Evolutionary conservation across 139 green algal species (phyloP), one percentile per base, ranked within the genome.

Genomic region (Picochlorum sp.): DNA sequence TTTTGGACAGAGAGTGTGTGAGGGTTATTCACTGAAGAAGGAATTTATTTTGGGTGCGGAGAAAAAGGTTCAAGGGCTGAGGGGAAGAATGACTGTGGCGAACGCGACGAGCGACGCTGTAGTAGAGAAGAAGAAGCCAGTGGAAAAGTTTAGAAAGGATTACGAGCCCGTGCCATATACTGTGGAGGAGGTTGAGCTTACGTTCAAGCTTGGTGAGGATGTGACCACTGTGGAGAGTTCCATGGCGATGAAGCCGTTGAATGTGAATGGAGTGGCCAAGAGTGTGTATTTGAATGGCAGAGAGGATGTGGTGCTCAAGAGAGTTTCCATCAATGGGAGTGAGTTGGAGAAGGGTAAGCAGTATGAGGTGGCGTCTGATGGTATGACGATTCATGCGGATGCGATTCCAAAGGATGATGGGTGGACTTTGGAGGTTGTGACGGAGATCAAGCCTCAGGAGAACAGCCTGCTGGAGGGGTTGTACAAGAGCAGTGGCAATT

Each of bases 401-500:
- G 60, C 60, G 6, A 55, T 66, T 59, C 60, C 60, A 14, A 15
- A 41, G 18, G 59, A 45, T 15, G 72, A 69, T 44, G 45, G 51
- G 8, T 81, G 76, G 41, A 50, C 78, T 13, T 65, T 95, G n/a
- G 69, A 84, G 59, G 80, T 95, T 18, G 56, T 74, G 7, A 91
- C 82, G 5, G 57, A 84, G 16, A 82, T 96, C 65, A 84, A 92
- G 62, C 90, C 92, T 0, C 69, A 83, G 57, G 85, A 95, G 57
- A 99, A 99, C 81, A 92, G 85, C 7, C 65, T 74, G 38, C 83
- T 99, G 60, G 93, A 98, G 76, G 94, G 94, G 1, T 82, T 97
- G 59, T 97, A 97, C 85, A 95, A 95, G 75, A 86, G 72, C 4
- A 77, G 79, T 28, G 91, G 92, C 55, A 99, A 96, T 78, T 99